Conservation (phyloP, 768 basidiomycete genomes). For the Collybiopsis luxurians region DNA sequence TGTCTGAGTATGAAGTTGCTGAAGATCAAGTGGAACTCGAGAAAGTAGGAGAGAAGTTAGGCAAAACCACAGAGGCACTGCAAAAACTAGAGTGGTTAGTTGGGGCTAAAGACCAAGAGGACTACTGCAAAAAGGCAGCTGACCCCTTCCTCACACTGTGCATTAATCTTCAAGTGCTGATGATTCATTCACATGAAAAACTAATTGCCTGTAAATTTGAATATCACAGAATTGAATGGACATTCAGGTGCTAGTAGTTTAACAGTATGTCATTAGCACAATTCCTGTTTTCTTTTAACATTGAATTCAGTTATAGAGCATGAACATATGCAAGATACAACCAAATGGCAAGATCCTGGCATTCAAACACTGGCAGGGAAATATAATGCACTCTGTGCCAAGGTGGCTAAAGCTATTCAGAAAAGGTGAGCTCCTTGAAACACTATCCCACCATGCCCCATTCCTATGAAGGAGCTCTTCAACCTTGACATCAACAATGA, state of each 20-base stretch:
- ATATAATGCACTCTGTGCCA: slow-evolving; percentile 26
- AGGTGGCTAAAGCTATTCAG: slow-evolving; percentile 19
- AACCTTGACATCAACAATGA: neutral
- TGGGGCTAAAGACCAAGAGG: too few relatives aligned
- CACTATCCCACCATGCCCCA: slow-evolving; percentile 17
- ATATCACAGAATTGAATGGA: neutral
- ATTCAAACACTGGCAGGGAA: slow-evolving; percentile 19
- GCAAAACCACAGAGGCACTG: too few relatives aligned
- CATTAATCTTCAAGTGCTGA: neutral
- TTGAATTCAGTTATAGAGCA: slow-evolving; percentile 14
- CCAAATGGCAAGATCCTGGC: slow-evolving; percentile 23
- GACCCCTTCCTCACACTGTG: neutral
- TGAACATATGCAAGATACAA: slow-evolving; percentile 21
- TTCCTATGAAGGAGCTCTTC: neutral
- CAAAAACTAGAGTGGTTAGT: too few relatives aligned
- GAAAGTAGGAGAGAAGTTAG: too few relatives aligned
- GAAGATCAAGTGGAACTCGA: too few relatives aligned
- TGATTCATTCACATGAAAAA: neutral
- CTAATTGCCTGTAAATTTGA: neutral
- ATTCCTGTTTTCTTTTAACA: neutral
- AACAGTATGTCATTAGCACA: neutral
- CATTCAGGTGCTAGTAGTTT: too few relatives aligned
- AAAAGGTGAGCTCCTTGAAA: slow-evolving; percentile 18
- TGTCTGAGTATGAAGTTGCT: too few relatives aligned
- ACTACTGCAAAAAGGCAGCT: too few relatives aligned